Evolutionary conservation across 2,329 filamentous ascomycete genomes (phyloP).

Genomic region (Colletotrichum eleusines): DNA sequence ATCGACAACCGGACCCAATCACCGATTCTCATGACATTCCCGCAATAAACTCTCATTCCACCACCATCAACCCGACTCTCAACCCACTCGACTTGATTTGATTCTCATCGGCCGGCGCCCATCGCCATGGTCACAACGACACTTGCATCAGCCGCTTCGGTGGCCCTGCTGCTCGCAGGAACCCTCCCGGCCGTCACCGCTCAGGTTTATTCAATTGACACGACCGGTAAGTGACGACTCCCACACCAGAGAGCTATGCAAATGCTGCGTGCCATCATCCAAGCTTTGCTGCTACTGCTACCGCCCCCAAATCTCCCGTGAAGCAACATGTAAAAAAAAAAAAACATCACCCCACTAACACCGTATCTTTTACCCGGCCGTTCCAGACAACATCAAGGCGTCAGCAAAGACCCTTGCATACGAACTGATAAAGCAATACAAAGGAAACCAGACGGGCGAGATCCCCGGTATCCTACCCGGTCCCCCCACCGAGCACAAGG

Average conservation of each 20-base stretch:
- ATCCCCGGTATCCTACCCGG: slow-evolving; percentile 69
- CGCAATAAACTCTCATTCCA: neutral
- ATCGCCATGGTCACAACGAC: slow-evolving; percentile 39
- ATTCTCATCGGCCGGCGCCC: slow-evolving; percentile 18
- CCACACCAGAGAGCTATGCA: too few relatives aligned
- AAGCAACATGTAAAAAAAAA: too few relatives aligned
- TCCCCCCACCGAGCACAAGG: slow-evolving; percentile 59
- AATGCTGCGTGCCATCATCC: neutral
- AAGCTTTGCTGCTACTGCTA: too few relatives aligned
- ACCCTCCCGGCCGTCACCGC: slow-evolving; percentile 43
- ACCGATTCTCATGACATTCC: neutral
- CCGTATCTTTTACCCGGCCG: neutral
- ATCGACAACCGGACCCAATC: neutral
- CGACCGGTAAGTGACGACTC: slow-evolving; percentile 46
- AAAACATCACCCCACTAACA: slow-evolving; percentile 6
- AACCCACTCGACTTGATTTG: neutral
- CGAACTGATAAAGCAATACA: slow-evolving; percentile 64
- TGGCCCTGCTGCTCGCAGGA: slow-evolving; percentile 35
- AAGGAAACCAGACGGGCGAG: slow-evolving; percentile 63
- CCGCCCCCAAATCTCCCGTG: neutral
- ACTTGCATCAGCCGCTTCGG: slow-evolving; percentile 34
- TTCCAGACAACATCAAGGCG: slow-evolving; percentile 60
- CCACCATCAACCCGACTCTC: neutral
- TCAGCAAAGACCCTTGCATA: slow-evolving; percentile 62
- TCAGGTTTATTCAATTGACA: slow-evolving; percentile 49